A percentile compares a stretch with the other conserved stretches of the same genome.
These are phyloP conservation scores for Basidiobolus meristosporus DNA, from an alignment of 371 early-diverging fungal species.

Conservation along the genomic window DNA sequence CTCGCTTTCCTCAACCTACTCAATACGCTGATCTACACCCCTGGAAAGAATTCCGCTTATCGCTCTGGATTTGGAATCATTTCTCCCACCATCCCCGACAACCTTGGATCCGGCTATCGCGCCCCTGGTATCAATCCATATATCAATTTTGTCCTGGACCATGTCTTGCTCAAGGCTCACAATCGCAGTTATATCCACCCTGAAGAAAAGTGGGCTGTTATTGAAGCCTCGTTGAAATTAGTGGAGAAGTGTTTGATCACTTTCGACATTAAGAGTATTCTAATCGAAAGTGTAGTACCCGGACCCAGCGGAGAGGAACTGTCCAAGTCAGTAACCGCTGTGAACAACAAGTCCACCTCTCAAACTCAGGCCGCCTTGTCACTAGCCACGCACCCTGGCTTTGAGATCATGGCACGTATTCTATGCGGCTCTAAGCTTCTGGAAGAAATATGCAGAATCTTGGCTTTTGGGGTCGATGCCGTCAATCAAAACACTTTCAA, in stretches of 20 bases:
- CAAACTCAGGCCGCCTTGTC: slow-evolving; percentile 7
- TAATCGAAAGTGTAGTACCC: background rate
- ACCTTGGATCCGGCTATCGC: slow-evolving; percentile 36
- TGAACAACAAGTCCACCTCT: background rate
- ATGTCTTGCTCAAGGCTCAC: slow-evolving; percentile 50
- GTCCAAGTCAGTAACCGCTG: no score
- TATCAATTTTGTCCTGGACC: slow-evolving; percentile 56
- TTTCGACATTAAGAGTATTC: slow-evolving; percentile 27
- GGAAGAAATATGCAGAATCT: slow-evolving; percentile 36
- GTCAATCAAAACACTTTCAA: slow-evolving; percentile 16
- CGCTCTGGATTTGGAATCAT: slow-evolving; percentile 11
- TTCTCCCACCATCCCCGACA: slow-evolving; percentile 27
- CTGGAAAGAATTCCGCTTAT: slow-evolving; percentile 15
- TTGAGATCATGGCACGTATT: slow-evolving; percentile 56
- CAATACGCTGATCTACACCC: slow-evolving; percentile 41
- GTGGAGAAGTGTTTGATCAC: slow-evolving; percentile 61
- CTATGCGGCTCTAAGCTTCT: slow-evolving; percentile 54
- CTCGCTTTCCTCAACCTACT: slow-evolving; percentile 58
- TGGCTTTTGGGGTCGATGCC: slow-evolving; percentile 30
- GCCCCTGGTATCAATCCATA: slow-evolving; percentile 62
- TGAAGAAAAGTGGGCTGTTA: slow-evolving; percentile 59
- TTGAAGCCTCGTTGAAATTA: slow-evolving; percentile 46
- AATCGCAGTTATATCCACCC: slow-evolving; percentile 40
- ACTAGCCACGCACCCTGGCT: slow-evolving; percentile 57
- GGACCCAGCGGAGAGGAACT: background rate